Base-by-base conservation (phyloP, 176 grass and related monocot species). In the Urochloa ruziziensis region DNA sequence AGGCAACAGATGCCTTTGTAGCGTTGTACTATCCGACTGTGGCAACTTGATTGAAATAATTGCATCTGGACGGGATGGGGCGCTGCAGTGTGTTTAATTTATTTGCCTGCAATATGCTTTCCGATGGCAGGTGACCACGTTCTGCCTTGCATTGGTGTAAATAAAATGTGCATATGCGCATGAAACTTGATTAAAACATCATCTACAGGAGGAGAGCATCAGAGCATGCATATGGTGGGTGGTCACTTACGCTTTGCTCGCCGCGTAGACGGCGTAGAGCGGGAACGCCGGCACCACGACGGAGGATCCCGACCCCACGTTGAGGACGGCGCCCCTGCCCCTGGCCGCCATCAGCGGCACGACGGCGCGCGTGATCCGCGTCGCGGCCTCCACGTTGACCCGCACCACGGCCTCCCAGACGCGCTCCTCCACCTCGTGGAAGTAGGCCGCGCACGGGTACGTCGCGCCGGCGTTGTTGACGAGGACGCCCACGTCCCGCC, bases 381-480 rank as follows among this genome's bases (percentile, higher is more conserved):
- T 89, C 3, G 73, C 62, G 1, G 84, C 86, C 51, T 90, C 90
- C 19, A 88, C 84, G 84, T 92, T 94, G 52, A 94, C 90, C 79
- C 73, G 37, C 8, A 94, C 12, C 43, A 94, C 78, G 7, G 76
- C 52, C 84, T 83, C 75, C 90, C 84, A 81, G 27, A 72, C 75
- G 37, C 18, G 28, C 1, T n/a, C 23, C 16, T 44, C 73, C 37
- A 89, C 81, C 70, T 94, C 92, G 64, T 94, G 89, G 75, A 92
- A 89, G 84, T 80, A 94, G 14, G 79, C 84, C 36, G 90, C 86
- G 65, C 73, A 49, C 0, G 92, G 92, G 80, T 91, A 86, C 73
- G 89, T 80, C 15, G 75, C 67, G 49, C 92, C 92, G n/a, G 92
- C 89, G 84, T 89, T 92, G 80, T 94, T 94, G 19, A 92, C 89